Conservation (phyloP, 345 rosid genomes). For the Pistacia vera region DNA sequence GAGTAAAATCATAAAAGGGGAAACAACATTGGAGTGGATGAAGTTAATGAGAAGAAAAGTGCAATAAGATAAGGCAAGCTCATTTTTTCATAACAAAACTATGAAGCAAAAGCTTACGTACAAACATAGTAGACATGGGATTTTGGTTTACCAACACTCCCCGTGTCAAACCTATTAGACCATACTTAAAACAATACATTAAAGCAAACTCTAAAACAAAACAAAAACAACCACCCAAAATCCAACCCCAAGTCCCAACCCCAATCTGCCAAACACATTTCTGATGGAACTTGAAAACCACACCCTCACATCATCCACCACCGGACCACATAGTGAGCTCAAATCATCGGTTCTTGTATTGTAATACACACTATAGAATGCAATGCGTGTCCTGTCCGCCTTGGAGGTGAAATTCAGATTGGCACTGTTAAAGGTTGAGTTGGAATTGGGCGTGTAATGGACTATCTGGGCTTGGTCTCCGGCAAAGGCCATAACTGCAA, state of each 20-base stretch:
- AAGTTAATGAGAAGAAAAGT: neutral
- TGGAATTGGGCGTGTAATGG: slow-evolving; percentile 77
- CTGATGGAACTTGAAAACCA: slow-evolving; percentile 61
- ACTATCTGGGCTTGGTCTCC: slow-evolving; percentile 87
- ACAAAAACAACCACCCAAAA: slow-evolving; percentile 37
- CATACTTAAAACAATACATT: neutral
- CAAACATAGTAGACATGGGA: slow-evolving; percentile 13
- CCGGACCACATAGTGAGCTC: slow-evolving; percentile 99
- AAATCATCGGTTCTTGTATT: slow-evolving; percentile 90
- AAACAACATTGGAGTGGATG: neutral
- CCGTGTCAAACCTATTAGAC: slow-evolving; percentile 11
- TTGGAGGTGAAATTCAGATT: slow-evolving; percentile 80
- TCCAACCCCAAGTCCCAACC: slow-evolving; percentile 31
- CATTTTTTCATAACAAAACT: slow-evolving; percentile 22
- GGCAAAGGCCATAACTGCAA: slow-evolving; percentile 89
- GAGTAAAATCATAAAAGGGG: neutral
- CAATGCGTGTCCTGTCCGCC: slow-evolving; percentile 86
- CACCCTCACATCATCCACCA: slow-evolving; percentile 84
- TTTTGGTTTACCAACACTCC: slow-evolving; percentile 11
- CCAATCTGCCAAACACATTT: slow-evolving; percentile 28
- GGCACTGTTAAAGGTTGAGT: slow-evolving; percentile 64
- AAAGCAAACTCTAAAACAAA: slow-evolving; percentile 37
- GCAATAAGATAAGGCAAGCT: slow-evolving; percentile 1
- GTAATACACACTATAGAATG: slow-evolving; percentile 91
- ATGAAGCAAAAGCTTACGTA: neutral